phyloP scores from a whole-genome alignment of 345 rosid species.

The Gossypium turneri region DNA sequence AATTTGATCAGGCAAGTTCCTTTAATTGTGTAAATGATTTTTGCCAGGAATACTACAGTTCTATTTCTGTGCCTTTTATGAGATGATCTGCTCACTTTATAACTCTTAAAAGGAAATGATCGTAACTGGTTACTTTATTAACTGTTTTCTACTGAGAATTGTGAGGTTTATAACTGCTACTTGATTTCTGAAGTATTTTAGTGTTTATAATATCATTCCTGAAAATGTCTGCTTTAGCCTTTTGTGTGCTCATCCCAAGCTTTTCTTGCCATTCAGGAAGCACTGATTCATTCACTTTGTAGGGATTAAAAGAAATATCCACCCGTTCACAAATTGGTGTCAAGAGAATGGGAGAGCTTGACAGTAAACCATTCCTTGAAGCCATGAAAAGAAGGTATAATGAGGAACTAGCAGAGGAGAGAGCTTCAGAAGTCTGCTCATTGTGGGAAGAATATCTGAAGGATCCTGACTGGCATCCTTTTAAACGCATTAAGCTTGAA shows the following conservation, averaged over 20 bases:
- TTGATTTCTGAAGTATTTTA: background rate
- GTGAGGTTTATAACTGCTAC: background rate
- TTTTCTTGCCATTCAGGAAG: slow-evolving; percentile 15
- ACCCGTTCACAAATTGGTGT: slow-evolving; percentile 52
- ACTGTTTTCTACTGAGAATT: background rate
- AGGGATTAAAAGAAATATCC: slow-evolving; percentile 61
- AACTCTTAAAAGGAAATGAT: background rate
- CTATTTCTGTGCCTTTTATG: background rate
- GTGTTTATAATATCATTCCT: slow-evolving; percentile 7
- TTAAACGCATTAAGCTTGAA: slow-evolving; percentile 47
- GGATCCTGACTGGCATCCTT: slow-evolving; percentile 97
- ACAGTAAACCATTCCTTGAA: slow-evolving; percentile 64
- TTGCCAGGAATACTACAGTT: background rate
- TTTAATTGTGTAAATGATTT: background rate
- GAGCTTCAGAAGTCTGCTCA: slow-evolving; percentile 71
- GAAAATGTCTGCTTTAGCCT: background rate
- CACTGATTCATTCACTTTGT: slow-evolving; percentile 20
- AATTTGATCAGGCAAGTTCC: background rate
- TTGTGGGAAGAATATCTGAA: slow-evolving; percentile 91
- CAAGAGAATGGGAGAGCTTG: slow-evolving; percentile 97
- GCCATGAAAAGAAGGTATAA: slow-evolving; percentile 68
- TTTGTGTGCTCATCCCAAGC: background rate
- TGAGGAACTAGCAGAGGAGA: slow-evolving; percentile 68
- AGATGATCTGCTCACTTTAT: background rate
- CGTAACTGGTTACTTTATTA: background rate